Base-by-base conservation (phyloP, 176 grass and related monocot species). In the Eleusine coracana region DNA sequence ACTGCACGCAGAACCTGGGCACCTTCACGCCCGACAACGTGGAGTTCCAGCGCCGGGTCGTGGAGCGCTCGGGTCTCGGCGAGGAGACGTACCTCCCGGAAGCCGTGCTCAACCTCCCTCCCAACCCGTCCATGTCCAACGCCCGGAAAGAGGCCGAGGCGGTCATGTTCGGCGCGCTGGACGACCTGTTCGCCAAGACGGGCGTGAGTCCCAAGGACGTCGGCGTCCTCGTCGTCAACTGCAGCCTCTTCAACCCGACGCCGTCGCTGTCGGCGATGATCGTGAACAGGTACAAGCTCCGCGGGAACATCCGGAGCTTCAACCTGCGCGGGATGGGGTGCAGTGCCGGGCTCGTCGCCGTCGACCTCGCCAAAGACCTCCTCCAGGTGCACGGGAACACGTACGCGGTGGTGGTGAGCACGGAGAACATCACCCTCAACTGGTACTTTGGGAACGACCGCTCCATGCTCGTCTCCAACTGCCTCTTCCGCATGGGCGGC, bases 261-360 rank as follows among this genome's bases (percentile, higher is more conserved):
- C 85, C 82, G 41, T 91, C 89, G 13, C 77, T 91, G n/a, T 88
- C 86, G 15, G 58, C 89, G 67, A 91, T 88, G 89, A 68, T 88
- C 3, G 1, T 91, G 9, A 91, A 88, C 82, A 77, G 68, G 55
- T 91, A 88, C 89, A 73, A 67, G 77, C 85, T 91, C 17, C 28
- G 89, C 0, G 89, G 86, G 9, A 91, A 91, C 82, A 0, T 91
- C 13, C 51, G 36, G 0, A 91, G 82, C 86, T 68, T 85, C 86
- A 88, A 91, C 77, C 90, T 91, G 18, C 86, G 90, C 41, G 86
- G 90, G n/a, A 85, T 92, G 90, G 90, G 90, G 0, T 92, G 86
- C 78, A 92, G 86, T 74, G 86, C 90, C 1, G 90, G 90, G 2
- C 73, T 79, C 78, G 86, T 92, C 77, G 31, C 86, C 82, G 9